Conservation (phyloP, 2,329 filamentous ascomycete genomes). For the Pyricularia pennisetigena region DNA sequence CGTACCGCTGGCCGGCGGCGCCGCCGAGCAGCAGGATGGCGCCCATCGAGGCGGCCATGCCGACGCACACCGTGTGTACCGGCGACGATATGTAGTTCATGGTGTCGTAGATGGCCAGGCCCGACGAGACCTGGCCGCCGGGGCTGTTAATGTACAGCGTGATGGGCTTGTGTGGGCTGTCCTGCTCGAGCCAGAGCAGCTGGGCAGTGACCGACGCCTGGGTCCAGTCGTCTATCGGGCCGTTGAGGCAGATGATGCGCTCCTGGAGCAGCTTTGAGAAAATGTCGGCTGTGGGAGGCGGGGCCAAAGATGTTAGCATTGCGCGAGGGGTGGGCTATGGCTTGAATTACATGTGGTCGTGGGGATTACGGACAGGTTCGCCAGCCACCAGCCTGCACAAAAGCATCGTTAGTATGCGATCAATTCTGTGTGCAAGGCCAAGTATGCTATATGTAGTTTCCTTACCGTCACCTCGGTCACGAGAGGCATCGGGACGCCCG, state of each 20-base stretch:
- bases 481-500: slow-evolving; percentile 48
- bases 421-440: not conserved
- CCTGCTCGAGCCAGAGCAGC: slow-evolving; percentile 94
- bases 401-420: not conserved
- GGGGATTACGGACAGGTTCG: slow-evolving; percentile 55
- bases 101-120: slow-evolving; percentile 91
- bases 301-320: not conserved
- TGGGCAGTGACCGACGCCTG: slow-evolving; percentile 94
- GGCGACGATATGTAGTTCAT: slow-evolving; percentile 95
- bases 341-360: not conserved
- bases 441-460: not conserved
- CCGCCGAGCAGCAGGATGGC: slow-evolving; percentile 81
- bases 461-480: slow-evolving; percentile 45
- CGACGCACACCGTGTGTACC: slow-evolving; percentile 90
- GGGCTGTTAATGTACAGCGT: slow-evolving; percentile 98
- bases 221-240: slow-evolving; percentile 78
- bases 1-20: slow-evolving; percentile 73
- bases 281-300: slow-evolving; percentile 53
- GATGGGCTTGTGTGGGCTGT: slow-evolving; percentile 89
- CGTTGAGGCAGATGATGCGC: slow-evolving; percentile 89
- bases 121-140: slow-evolving; percentile 83
- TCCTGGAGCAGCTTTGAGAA: slow-evolving; percentile 79
- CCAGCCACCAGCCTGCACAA: slow-evolving; percentile 58
- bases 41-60: slow-evolving; percentile 92
- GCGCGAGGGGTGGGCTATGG: not conserved